phyloP scores from a whole-genome alignment of 139 green algal genomes.

The Tetradesmus lagerheimii region DNA sequence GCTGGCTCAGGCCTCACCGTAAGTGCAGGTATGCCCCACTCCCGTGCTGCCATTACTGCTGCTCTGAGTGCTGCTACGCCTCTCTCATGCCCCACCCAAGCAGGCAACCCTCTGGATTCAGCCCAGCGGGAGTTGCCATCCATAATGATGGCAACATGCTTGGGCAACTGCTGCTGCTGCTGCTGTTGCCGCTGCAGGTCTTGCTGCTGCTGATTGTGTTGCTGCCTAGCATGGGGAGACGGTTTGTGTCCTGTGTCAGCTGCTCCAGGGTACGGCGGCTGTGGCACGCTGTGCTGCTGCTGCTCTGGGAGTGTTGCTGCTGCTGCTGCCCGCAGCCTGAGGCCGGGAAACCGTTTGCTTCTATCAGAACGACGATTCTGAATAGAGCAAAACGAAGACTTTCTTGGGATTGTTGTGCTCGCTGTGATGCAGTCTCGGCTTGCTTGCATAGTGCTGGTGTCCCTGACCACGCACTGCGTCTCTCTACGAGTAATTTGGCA shows the following conservation, averaged over 20 bases:
- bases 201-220: conserved; percentile 14
- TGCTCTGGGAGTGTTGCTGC: neutral
- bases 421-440: neutral
- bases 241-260: neutral
- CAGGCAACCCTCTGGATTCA: conserved; percentile 28
- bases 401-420: neutral
- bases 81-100: conserved; percentile 59
- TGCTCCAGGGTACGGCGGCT: neutral
- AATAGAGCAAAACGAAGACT: neutral
- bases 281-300: neutral
- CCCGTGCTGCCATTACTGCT: conserved; percentile 55
- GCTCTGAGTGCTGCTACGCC: conserved; percentile 66
- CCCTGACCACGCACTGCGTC: neutral
- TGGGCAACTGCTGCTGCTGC: conserved; percentile 39
- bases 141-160: conserved; percentile 75
- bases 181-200: neutral
- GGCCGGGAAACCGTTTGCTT: neutral
- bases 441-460: neutral
- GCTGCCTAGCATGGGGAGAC: neutral
- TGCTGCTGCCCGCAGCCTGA: neutral
- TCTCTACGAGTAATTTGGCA: neutral
- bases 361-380: neutral
- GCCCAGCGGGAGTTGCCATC: conserved; percentile 86
- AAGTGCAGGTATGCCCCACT: conserved; percentile 72
- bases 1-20: conserved; percentile 63